phyloP scores from a whole-genome alignment of 495 filamentous ascomycete genomes.

The Arthonia radiata region DNA sequence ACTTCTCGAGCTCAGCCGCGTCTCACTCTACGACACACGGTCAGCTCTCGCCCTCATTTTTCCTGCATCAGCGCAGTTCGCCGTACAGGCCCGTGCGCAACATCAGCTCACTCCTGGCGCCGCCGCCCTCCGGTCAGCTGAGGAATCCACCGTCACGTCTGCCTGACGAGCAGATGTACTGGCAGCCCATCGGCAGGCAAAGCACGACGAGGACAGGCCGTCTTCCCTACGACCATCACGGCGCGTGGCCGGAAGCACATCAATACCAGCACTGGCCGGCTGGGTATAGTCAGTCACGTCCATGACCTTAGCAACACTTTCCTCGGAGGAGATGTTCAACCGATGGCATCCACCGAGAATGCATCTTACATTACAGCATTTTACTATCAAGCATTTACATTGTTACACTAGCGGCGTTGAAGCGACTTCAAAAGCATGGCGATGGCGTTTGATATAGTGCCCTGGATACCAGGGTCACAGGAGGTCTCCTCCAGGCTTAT shows the following conservation, averaged over 20 bases:
- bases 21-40: slow-evolving; percentile 16
- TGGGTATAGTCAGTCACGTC: background rate
- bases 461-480: no score
- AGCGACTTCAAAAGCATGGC: no score
- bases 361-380: no score
- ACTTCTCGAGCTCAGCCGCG: slow-evolving; percentile 1
- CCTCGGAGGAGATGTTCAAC: no score
- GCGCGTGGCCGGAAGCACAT: slow-evolving; percentile 12
- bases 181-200: slow-evolving; percentile 62
- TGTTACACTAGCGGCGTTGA: no score
- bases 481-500: no score
- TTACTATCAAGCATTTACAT: no score
- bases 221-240: slow-evolving; percentile 38
- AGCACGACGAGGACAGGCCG: slow-evolving; percentile 55
- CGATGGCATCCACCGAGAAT: no score
- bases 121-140: slow-evolving; percentile 57
- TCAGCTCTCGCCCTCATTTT: slow-evolving; percentile 36
- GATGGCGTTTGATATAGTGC: no score
- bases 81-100: slow-evolving; percentile 79
- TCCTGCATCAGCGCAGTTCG: slow-evolving; percentile 41
- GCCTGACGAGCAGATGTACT: slow-evolving; percentile 73
- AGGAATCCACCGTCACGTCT: slow-evolving; percentile 39
- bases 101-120: slow-evolving; percentile 71
- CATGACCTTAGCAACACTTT: no score
- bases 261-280: slow-evolving; percentile 13